phyloP scores from a whole-genome alignment of 768 basidiomycete genomes.

The Mycena olivaceomarginata region DNA sequence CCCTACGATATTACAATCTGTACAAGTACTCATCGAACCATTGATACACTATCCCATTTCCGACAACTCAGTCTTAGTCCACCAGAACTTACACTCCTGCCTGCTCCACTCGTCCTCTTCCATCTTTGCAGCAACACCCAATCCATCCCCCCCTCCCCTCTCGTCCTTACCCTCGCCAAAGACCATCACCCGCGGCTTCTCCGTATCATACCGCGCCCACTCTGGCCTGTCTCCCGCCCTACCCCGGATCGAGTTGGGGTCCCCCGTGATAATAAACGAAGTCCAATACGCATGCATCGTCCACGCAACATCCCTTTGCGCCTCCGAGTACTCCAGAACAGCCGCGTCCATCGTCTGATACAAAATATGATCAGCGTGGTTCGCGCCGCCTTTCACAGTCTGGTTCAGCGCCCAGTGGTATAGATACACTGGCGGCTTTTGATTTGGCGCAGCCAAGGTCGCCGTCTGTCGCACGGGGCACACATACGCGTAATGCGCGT shows the following conservation, averaged over 20 bases:
- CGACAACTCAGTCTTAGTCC: conserved; percentile 12
- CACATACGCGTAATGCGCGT: conserved; percentile 23
- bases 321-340: conserved; percentile 14
- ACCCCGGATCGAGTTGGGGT: conserved; percentile 14
- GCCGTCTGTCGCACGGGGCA: conserved; percentile 22
- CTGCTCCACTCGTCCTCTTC: conserved; percentile 16
- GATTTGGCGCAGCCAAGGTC: conserved; percentile 8
- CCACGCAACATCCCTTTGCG: conserved; percentile 20
- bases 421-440: conserved; percentile 12
- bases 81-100: conserved; percentile 19
- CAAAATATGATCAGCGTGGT: conserved; percentile 13
- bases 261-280: conserved; percentile 19
- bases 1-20: not conserved
- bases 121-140: conserved; percentile 5
- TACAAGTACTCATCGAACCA: not conserved
- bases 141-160: conserved; percentile 10
- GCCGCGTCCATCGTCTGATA: conserved; percentile 14
- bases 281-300: conserved; percentile 27
- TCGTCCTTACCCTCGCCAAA: conserved; percentile 23
- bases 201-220: conserved; percentile 3
- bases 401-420: conserved; percentile 23
- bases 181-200: not conserved
- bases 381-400: conserved; percentile 24
- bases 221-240: conserved; percentile 10
- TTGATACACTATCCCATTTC: not conserved